These are phyloP conservation scores for Blastobotrys indianensis DNA, from an alignment of 1,139 yeast species.

Conservation along the genomic window DNA sequence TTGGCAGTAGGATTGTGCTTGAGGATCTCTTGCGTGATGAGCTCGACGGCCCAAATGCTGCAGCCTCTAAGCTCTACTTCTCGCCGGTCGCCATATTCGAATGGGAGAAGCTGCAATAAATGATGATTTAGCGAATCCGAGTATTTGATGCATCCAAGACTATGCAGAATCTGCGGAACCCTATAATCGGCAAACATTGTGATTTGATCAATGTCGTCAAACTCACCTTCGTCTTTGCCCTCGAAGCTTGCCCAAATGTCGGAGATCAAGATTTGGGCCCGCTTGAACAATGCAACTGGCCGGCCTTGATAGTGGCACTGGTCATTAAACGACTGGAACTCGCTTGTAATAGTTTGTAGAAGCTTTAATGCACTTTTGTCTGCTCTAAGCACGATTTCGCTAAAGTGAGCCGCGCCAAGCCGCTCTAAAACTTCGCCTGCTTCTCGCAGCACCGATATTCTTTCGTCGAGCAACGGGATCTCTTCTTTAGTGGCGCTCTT, in stretches of 20 bases:
- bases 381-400: conserved; percentile 26
- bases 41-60: conserved; percentile 40
- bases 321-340: conserved; percentile 35
- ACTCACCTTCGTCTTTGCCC: conserved; percentile 33
- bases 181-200: conserved; percentile 46
- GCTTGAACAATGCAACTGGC: conserved; percentile 32
- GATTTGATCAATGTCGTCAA: conserved; percentile 35
- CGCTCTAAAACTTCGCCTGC: conserved; percentile 31
- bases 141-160: conserved; percentile 35
- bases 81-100: conserved; percentile 30
- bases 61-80: conserved; percentile 40
- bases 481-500: conserved; percentile 30
- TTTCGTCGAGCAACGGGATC: conserved; percentile 34
- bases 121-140: conserved; percentile 26
- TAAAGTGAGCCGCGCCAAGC: conserved; percentile 20
- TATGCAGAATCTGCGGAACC: conserved; percentile 40
- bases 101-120: conserved; percentile 18
- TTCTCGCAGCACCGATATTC: conserved; percentile 33
- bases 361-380: conserved; percentile 31
- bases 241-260: conserved; percentile 43
- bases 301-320: conserved; percentile 26
- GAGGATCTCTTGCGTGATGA: conserved; percentile 27
- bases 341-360: conserved; percentile 27
- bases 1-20: conserved; percentile 20
- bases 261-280: conserved; percentile 40